Base-by-base conservation (phyloP, 352 stramenopile genomes). In the Peronospora belbahrii region DNA sequence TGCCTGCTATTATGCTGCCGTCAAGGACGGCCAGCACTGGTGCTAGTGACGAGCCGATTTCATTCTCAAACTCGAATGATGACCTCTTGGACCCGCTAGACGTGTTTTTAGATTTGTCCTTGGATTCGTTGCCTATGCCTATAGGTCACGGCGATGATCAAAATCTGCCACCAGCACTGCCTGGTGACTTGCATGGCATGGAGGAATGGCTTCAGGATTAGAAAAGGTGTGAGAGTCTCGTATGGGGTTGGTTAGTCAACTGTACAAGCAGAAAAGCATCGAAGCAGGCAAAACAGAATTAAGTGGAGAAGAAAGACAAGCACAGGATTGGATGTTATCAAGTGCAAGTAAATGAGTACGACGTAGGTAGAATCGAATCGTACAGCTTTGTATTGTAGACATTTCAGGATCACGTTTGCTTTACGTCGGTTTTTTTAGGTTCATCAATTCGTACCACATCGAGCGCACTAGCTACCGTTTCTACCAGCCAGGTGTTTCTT, bases 191-290 rank as follows among this genome's bases (percentile, higher is more conserved):
- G 38, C 75, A 87, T 44, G 75, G 76, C 19, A 85, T 88, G 72
- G 72, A 90, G 39, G 79, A 85, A 31, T 87, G 73, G 74, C 54
- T 87, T 13, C 81, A 86, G 49, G 77, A 86, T 65, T 85, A 81
- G 53, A 74, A 51, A 55, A 35, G 36, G 41, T 52, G 48, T 39
- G 33, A 50, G 15, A 37, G 35, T 35, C n/a, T 49, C 30, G 48
- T 19, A 17, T 48, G 22, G 39, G 39, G 31, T 42, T 40, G 50
- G 52, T 28, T 52, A 52, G 33, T 56, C 6, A 56, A 38, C 55
- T 33, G 38, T 55, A 39, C 35, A 45, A 11, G 32, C 38, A 55
- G 8, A 46, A 13, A 9, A 39, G 22, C 11, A 41, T 17, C 5
- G 34, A 30, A 23, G 19, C 39, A 43, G 32, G 31, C 19, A 46